Percentiles rank a stretch among this genome's conserved stretches.
These are phyloP conservation scores for Coriaria nepalensis DNA, from an alignment of 306 rosid species.

Conservation along the genomic window DNA sequence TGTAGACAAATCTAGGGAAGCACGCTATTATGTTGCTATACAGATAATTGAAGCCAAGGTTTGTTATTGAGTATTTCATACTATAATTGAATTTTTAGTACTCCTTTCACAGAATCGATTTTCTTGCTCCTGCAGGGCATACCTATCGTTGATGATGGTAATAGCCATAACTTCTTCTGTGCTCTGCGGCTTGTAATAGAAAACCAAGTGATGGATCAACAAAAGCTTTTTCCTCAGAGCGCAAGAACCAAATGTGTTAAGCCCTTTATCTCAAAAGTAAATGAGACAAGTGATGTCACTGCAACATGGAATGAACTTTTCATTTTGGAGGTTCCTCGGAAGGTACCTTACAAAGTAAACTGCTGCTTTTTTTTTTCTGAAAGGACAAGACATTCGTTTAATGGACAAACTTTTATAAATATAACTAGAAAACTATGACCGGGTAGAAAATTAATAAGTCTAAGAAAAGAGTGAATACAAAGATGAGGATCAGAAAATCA, in stretches of 20 bases:
- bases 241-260: conserved; percentile 95
- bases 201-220: conserved; percentile 75
- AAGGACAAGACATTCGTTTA: no score
- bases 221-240: conserved; percentile 95
- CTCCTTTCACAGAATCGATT: no score
- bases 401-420: no score
- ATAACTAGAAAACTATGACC: no score
- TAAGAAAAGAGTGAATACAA: no score
- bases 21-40: conserved; percentile 70
- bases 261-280: conserved; percentile 37
- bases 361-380: conserved; percentile 7
- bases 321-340: conserved; percentile 83
- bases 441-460: no score
- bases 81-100: no score
- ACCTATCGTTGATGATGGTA: conserved; percentile 77
- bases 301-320: conserved; percentile 92
- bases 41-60: conserved; percentile 96
- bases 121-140: conserved; percentile 45
- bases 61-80: no score
- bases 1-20: conserved; percentile 66
- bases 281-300: conserved; percentile 40
- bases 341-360: conserved; percentile 29
- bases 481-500: no score
- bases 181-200: conserved; percentile 86
- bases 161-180: conserved; percentile 88